These are phyloP conservation scores for Aphanomyces astaci DNA, from an alignment of 352 stramenopile species.

Conservation along the genomic window DNA sequence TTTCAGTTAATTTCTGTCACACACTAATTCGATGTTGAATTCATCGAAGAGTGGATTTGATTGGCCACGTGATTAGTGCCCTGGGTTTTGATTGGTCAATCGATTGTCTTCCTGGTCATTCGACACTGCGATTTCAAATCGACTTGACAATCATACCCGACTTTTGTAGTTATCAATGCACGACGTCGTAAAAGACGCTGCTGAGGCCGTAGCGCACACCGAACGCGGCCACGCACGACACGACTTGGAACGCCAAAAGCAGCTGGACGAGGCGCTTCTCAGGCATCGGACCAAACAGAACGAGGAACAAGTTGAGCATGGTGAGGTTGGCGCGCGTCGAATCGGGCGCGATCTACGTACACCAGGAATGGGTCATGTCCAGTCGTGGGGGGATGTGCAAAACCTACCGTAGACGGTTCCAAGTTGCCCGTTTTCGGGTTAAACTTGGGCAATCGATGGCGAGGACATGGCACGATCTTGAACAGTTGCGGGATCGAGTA, in stretches of 20 bases:
- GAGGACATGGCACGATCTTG: slow-evolving; percentile 95
- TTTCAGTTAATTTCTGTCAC: too few relatives aligned
- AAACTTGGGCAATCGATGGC: slow-evolving; percentile 95
- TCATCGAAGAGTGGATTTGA: too few relatives aligned
- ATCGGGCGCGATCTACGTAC: slow-evolving; percentile 29
- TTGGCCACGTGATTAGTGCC: too few relatives aligned
- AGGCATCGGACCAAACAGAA: slow-evolving; percentile 74
- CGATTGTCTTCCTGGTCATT: too few relatives aligned
- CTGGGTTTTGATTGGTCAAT: too few relatives aligned
- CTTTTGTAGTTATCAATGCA: slow-evolving; percentile 53
- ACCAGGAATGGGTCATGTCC: slow-evolving; percentile 29
- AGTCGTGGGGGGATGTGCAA: slow-evolving; percentile 30
- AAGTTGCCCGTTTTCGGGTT: slow-evolving; percentile 88
- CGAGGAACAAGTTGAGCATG: slow-evolving; percentile 83
- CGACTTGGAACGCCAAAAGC: slow-evolving; percentile 65
- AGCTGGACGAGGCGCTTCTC: slow-evolving; percentile 60
- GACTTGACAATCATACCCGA: too few relatives aligned
- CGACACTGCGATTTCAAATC: too few relatives aligned
- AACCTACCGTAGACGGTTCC: slow-evolving; percentile 88
- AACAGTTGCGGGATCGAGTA: slow-evolving; percentile 97
- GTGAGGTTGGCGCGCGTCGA: slow-evolving; percentile 80
- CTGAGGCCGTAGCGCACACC: slow-evolving; percentile 79
- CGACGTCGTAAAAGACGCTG: slow-evolving; percentile 84
- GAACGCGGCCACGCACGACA: slow-evolving; percentile 68
- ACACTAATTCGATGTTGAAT: too few relatives aligned